Percentiles rank a stretch among this genome's conserved stretches.
Conservation (phyloP, 129 eudicot genomes). For the Erigeron canadensis region DNA sequence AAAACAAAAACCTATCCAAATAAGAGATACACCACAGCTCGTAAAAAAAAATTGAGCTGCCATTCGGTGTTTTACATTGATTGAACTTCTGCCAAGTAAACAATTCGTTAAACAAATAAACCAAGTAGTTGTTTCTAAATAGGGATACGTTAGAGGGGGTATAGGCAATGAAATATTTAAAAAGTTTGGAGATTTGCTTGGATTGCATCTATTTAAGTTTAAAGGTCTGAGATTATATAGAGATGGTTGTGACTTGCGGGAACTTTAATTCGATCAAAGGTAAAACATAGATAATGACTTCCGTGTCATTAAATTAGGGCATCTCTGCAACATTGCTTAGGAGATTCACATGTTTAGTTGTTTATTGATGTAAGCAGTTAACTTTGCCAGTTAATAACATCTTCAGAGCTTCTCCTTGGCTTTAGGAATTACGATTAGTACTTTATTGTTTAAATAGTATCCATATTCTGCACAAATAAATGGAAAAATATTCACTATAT, state of each 20-base stretch:
- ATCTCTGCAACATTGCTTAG: conserved; percentile 4
- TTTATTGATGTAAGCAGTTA: not conserved
- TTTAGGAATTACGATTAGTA: too few species aligned
- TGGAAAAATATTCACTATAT: too few species aligned
- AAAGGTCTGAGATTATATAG: not conserved
- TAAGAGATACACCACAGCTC: too few species aligned
- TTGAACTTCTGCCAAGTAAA: too few species aligned
- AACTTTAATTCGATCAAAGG: not conserved
- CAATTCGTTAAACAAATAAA: too few species aligned
- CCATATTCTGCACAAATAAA: not conserved
- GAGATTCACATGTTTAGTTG: not conserved
- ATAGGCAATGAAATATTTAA: not conserved
- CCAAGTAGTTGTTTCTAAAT: not conserved
- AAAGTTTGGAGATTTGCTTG: not conserved
- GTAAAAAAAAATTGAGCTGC: too few species aligned
- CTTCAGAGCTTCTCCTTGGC: too few species aligned
- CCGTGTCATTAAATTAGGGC: not conserved
- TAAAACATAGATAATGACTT: not conserved
- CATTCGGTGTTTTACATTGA: too few species aligned
- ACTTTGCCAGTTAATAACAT: not conserved
- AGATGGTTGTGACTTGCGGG: not conserved
- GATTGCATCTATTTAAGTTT: not conserved
- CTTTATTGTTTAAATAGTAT: not conserved
- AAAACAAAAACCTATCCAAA: too few species aligned
- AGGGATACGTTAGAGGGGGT: not conserved